Conservation (phyloP, 208 protist genomes). For the Blastocrithidia nonstop region DNA sequence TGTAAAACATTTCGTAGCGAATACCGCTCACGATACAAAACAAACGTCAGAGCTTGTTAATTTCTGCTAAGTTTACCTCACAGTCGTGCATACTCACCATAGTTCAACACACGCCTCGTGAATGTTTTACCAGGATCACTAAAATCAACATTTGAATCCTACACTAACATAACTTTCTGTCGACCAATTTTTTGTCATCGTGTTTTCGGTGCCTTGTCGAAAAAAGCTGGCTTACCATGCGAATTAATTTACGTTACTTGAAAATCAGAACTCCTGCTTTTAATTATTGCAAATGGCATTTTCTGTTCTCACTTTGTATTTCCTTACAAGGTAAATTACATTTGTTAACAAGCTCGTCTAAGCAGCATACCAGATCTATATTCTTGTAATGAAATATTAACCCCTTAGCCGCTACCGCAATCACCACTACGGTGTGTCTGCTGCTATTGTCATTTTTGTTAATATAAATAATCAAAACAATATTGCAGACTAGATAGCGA, state of each 20-base stretch:
- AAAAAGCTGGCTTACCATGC: slow-evolving; percentile 13
- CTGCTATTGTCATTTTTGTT: too few species aligned
- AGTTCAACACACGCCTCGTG: slow-evolving; percentile 35
- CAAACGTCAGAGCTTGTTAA: slow-evolving; percentile 43
- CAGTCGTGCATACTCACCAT: slow-evolving; percentile 57
- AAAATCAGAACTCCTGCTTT: slow-evolving; percentile 44
- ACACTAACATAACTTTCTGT: slow-evolving; percentile 35
- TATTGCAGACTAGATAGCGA: too few species aligned
- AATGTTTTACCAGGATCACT: slow-evolving; percentile 45
- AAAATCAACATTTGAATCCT: slow-evolving; percentile 47
- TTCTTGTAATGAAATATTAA: too few species aligned
- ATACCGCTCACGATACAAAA: slow-evolving; percentile 54
- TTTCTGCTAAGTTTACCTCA: slow-evolving; percentile 32
- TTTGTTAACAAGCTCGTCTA: too few species aligned
- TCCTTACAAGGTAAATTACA: too few species aligned
- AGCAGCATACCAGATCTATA: too few species aligned
- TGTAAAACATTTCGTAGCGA: slow-evolving; percentile 25
- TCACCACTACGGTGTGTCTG: too few species aligned
- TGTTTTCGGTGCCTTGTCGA: slow-evolving; percentile 29
- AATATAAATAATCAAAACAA: too few species aligned
- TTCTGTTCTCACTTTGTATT: too few species aligned
- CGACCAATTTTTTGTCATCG: slow-evolving; percentile 70
- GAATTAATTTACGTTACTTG: slow-evolving; percentile 57
- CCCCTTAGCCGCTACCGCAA: too few species aligned
- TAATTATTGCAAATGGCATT: slow-evolving; percentile 28